These are phyloP conservation scores for Andrographis paniculata DNA, from an alignment of 305 asterid genomes.

Conservation along the genomic window DNA sequence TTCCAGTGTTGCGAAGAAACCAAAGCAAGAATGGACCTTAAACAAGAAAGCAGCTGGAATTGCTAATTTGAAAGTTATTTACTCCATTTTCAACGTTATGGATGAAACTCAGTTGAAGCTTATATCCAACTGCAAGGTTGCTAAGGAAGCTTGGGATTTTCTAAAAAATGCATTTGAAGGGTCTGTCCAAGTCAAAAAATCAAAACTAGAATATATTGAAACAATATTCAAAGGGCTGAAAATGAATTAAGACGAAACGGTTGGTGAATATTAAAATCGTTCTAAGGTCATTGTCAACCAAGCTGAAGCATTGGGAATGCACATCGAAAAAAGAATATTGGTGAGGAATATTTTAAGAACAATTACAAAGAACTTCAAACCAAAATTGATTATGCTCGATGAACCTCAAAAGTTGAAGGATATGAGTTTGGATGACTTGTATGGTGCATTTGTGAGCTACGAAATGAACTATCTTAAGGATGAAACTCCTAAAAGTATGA, in stretches of 20 bases:
- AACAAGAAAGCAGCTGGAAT: no score
- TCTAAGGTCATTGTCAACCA: not conserved
- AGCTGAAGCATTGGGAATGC: no score
- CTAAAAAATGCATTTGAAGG: not conserved
- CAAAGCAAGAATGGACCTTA: no score
- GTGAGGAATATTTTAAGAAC: not conserved
- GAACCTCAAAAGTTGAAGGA: not conserved
- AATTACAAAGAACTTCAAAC: not conserved
- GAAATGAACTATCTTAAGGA: no score
- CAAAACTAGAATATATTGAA: not conserved
- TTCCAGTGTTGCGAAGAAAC: no score
- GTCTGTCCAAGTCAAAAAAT: not conserved
- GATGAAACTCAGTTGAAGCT: no score
- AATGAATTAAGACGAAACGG: not conserved
- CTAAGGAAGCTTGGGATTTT: no score
- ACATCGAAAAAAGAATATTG: no score
- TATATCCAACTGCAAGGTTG: no score
- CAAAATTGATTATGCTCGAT: no score
- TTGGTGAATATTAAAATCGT: no score
- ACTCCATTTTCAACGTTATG: not conserved
- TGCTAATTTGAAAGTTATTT: not conserved
- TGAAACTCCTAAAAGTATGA: no score
- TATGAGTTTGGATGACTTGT: not conserved
- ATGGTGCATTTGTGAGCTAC: not conserved
- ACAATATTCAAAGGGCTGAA: not conserved